Conservation (phyloP, 805 yeast genomes). For the Pichia cabralensis region DNA sequence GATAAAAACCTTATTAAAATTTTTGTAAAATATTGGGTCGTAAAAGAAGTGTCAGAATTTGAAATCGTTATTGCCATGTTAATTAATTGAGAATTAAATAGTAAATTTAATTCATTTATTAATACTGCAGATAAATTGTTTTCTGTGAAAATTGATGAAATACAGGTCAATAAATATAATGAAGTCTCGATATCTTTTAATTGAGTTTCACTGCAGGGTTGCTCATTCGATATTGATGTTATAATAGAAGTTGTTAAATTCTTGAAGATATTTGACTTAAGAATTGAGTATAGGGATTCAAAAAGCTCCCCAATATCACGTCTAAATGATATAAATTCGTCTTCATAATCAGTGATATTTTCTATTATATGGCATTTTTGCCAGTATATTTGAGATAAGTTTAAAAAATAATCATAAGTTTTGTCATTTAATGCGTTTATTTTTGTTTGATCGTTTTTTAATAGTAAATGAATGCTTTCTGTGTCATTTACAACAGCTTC, state of each 20-base stretch:
- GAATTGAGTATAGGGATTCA: slow-evolving; percentile 57
- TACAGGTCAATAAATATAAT: slow-evolving; percentile 44
- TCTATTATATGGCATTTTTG: slow-evolving; percentile 42
- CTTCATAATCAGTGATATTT: slow-evolving; percentile 24
- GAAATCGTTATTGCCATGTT: too few species aligned
- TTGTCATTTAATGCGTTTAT: slow-evolving; percentile 22
- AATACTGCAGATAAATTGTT: slow-evolving; percentile 20
- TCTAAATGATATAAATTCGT: slow-evolving; percentile 61
- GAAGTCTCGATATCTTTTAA: slow-evolving; percentile 46
- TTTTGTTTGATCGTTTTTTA: slow-evolving; percentile 27
- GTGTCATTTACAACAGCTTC: slow-evolving; percentile 45
- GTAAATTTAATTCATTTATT: slow-evolving; percentile 12
- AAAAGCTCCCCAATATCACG: slow-evolving; percentile 69
- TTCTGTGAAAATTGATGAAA: slow-evolving; percentile 43
- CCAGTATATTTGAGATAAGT: slow-evolving; percentile 59
- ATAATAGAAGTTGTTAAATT: slow-evolving; percentile 31
- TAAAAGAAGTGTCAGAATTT: too few species aligned
- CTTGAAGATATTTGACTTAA: slow-evolving; percentile 43
- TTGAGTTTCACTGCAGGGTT: slow-evolving; percentile 11
- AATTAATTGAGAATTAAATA: slow-evolving; percentile 26
- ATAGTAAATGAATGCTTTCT: slow-evolving; percentile 24
- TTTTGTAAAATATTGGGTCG: slow-evolving; percentile 29
- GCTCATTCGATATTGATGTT: slow-evolving; percentile 14
- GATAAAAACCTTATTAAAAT: slow-evolving; percentile 52
- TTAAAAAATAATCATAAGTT: slow-evolving; percentile 33